Evolutionary conservation across 2,329 filamentous ascomycete species (phyloP).

Genomic region (Aspergillus piperis): DNA sequence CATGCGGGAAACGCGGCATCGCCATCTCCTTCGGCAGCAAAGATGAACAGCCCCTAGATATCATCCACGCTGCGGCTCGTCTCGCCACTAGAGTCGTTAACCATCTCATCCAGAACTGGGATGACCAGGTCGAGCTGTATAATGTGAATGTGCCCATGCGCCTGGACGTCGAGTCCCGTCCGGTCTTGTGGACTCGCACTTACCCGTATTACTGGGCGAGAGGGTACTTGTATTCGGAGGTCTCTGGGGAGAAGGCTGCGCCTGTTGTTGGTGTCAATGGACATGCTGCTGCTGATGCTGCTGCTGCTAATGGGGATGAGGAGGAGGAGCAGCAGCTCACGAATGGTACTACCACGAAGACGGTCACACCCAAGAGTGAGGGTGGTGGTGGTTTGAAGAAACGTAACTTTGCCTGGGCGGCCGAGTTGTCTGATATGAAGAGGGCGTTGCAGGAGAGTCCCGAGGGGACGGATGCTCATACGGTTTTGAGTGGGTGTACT

Average conservation of each 20-base stretch:
- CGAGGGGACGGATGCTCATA: slow-evolving; percentile 87
- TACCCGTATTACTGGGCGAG: slow-evolving; percentile 83
- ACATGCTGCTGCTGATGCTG: background rate
- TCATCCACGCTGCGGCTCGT: slow-evolving; percentile 72
- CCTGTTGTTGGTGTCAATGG: slow-evolving; percentile 56
- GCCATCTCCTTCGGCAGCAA: slow-evolving; percentile 84
- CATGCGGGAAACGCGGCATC: slow-evolving; percentile 67
- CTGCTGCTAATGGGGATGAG: background rate
- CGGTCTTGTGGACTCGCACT: slow-evolving; percentile 74
- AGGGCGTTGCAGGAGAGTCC: slow-evolving; percentile 73
- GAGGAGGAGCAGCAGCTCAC: background rate
- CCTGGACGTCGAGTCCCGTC: slow-evolving; percentile 66
- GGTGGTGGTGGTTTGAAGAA: slow-evolving; percentile 58
- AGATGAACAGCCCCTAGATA: slow-evolving; percentile 71
- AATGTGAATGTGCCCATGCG: slow-evolving; percentile 83
- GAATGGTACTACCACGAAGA: background rate
- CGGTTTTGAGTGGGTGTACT: slow-evolving; percentile 77
- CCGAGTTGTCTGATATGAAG: slow-evolving; percentile 80
- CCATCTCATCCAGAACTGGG: slow-evolving; percentile 71
- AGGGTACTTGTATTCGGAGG: slow-evolving; percentile 77
- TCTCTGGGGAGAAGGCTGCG: slow-evolving; percentile 52
- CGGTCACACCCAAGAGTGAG: background rate
- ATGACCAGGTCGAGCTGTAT: slow-evolving; percentile 72
- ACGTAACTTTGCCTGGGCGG: slow-evolving; percentile 89
- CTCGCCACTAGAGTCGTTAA: slow-evolving; percentile 74